These are phyloP conservation scores for Skeletonema grethae DNA, from an alignment of 108 stramenopile species.

Conservation along the genomic window DNA sequence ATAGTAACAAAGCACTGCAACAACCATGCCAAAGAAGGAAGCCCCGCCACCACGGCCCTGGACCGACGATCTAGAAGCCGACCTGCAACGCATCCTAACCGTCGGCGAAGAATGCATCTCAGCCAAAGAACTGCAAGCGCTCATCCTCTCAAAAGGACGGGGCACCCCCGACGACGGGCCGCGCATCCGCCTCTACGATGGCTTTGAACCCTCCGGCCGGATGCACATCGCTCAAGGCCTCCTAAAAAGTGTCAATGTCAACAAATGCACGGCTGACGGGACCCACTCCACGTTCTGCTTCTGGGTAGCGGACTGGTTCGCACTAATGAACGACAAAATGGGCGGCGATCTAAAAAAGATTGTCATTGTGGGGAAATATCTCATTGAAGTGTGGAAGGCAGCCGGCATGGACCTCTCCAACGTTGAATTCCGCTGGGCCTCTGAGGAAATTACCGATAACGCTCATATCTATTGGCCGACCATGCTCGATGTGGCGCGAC, in stretches of 20 bases:
- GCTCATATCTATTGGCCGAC: constrained; percentile 91
- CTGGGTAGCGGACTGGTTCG: constrained; percentile 99
- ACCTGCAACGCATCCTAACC: constrained; percentile 72
- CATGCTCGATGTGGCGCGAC: constrained; percentile 97
- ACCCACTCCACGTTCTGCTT: constrained; percentile 94
- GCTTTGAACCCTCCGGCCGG: constrained; percentile 98
- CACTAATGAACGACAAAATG: constrained; percentile 99
- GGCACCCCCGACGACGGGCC: constrained; percentile 38
- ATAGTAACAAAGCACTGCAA: neutral
- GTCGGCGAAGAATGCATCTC: constrained; percentile 92
- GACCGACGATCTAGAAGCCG: constrained; percentile 72
- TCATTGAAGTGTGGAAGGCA: constrained; percentile 99
- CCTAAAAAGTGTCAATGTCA: constrained; percentile 96
- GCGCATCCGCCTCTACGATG: constrained; percentile 93
- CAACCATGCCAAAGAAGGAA: constrained; percentile 18
- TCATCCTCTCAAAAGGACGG: constrained; percentile 74
- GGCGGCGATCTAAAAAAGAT: constrained; percentile 95
- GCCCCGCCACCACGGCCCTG: constrained; percentile 54
- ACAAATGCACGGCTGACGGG: constrained; percentile 89
- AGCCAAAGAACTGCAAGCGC: constrained; percentile 55
- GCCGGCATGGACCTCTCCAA: constrained; percentile 97
- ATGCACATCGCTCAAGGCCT: constrained; percentile 99
- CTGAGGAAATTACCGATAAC: constrained; percentile 96
- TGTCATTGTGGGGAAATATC: constrained; percentile 93
- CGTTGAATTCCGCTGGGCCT: constrained; percentile 99